A percentile compares a stretch with the other conserved stretches of the same genome.
Evolutionary conservation across 208 protist species (phyloP).

Genomic region (Porcisia hertigi): DNA sequence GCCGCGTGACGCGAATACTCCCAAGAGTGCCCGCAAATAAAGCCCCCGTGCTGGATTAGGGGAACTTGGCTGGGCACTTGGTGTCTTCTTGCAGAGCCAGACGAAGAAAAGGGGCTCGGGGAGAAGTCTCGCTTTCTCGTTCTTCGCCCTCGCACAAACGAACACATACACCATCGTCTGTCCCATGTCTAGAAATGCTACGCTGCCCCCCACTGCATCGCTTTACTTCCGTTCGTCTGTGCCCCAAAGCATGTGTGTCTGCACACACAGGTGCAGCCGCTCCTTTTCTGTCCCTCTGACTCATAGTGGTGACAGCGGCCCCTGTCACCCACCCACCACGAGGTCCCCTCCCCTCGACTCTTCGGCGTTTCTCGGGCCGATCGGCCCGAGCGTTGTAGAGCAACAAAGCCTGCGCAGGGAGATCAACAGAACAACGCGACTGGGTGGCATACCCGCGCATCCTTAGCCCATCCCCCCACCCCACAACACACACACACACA

Average conservation of each 20-base stretch:
- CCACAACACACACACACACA: neutral
- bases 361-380: neutral
- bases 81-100: neutral
- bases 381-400: neutral
- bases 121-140: neutral
- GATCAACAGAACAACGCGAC: neutral
- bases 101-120: no score
- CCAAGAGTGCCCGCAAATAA: neutral
- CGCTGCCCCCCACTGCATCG: neutral
- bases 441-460: neutral
- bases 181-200: neutral
- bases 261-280: neutral
- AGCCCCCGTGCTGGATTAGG: neutral
- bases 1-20: neutral
- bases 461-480: constrained; percentile 9
- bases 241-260: neutral
- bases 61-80: neutral
- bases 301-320: neutral
- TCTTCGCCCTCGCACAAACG: neutral
- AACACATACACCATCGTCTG: neutral
- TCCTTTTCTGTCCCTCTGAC: neutral
- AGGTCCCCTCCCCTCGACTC: neutral
- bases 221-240: neutral
- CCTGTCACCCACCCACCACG: neutral
- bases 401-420: neutral